Base-by-base conservation (phyloP, 148 eudicot species). In the Dysphania ambrosioides region DNA sequence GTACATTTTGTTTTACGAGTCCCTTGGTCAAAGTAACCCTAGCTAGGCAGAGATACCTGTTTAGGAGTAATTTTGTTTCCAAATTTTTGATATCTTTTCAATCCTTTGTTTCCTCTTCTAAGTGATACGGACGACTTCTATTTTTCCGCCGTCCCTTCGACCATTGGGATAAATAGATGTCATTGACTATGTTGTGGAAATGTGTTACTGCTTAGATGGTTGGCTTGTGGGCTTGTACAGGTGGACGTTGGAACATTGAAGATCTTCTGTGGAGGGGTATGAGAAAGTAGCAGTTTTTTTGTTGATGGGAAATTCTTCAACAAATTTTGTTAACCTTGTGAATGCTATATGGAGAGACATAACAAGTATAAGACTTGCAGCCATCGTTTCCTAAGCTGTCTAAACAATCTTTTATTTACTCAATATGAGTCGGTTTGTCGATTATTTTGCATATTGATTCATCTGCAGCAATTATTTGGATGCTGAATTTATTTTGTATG, bases 1-100 rank as follows among this genome's bases (percentile, higher is more conserved):
- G 32, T 90, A 90, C 83, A 90, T 92, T 81, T 80, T 92, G 75
- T 92, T 92, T 76, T 92, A 92, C 18, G 97, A 90, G 85, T 84
- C 88, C 79, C 81, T 88, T 72, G 83, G 68, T 82, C 71, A 75
- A 10, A 78, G 82, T 62, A 77, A 71, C 79, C 68, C 70, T 53
- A 86, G 81, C 78, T 88, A 82, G 79, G 73, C 40, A 11, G 35
- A 61, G 38, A 36, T 56, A 77, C 35, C 18, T 68, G 65, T 75
- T 57, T 71, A 75, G 79, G 51, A 66, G 16, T 15, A 24, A 30
- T 71, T 49, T 61, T 69, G 73, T 10, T 47, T 35, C 31, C 62
- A 70, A 80, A 58, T 71, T 75, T 76, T 76, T 75, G 76, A 53
- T 62, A n/a, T 40, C 2, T 62, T 60, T 75, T 31, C 23, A 61